Conservation (phyloP, 257 asterid genomes). For the Ilex aquifolium region DNA sequence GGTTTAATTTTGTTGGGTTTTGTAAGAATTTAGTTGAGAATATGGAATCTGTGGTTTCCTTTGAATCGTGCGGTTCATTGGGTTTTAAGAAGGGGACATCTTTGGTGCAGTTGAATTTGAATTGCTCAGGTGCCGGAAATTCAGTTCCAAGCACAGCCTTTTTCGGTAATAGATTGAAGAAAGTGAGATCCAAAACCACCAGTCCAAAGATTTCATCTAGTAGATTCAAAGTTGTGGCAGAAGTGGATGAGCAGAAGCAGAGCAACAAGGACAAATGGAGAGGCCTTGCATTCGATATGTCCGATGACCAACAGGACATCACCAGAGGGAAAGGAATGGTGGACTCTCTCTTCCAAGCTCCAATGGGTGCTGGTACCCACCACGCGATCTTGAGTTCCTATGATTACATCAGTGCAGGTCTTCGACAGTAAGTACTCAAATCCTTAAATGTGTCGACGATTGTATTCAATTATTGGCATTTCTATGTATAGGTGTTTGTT, state of each 20-base stretch:
- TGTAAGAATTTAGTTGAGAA: neutral
- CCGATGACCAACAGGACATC: constrained; percentile 50
- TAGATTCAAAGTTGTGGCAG: constrained; percentile 22
- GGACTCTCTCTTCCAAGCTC: constrained; percentile 40
- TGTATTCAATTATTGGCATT: neutral
- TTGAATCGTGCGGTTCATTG: constrained; percentile 2
- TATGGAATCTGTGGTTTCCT: constrained; percentile 4
- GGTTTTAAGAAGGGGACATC: neutral
- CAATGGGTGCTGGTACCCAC: constrained; percentile 36
- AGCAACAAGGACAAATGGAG: constrained; percentile 31
- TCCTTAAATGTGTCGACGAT: neutral
- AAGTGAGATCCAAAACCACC: constrained; percentile 10
- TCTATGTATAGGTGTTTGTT: neutral
- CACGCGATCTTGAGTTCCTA: constrained; percentile 29
- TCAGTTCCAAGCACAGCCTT: constrained; percentile 22
- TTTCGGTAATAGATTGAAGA: constrained; percentile 23
- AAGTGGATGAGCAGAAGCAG: constrained; percentile 21
- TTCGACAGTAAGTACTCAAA: constrained; percentile 28
- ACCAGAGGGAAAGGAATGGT: constrained; percentile 44
- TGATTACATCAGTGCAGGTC: constrained; percentile 36
- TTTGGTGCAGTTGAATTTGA: constrained; percentile 26
- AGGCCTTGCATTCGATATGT: constrained; percentile 27
- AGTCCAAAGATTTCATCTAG: constrained; percentile 4
- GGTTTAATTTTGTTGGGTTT: neutral
- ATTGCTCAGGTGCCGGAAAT: constrained; percentile 18